A percentile compares a stretch with the other conserved stretches of the same genome.
These are phyloP conservation scores for Didymella arachidicola DNA, from an alignment of 2,329 filamentous ascomycete species.

Conservation along the genomic window DNA sequence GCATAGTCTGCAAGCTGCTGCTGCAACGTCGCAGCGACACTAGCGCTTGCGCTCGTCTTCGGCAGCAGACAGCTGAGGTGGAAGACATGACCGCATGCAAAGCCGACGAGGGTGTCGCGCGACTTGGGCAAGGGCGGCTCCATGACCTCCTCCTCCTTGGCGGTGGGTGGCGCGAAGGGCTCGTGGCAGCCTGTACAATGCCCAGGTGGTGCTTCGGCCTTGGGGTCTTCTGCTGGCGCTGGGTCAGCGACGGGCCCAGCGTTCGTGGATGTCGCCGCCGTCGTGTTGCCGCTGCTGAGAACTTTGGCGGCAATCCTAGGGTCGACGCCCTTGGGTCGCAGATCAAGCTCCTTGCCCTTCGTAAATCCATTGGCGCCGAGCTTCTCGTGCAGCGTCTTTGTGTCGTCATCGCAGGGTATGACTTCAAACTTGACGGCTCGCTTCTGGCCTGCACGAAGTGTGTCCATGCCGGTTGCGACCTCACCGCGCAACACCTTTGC, in stretches of 20 bases:
- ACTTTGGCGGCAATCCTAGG: constrained; percentile 34
- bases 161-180: constrained; percentile 43
- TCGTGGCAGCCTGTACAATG: constrained; percentile 47
- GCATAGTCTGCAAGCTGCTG: constrained; percentile 48
- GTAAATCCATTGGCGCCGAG: constrained; percentile 4
- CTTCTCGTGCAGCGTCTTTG: constrained; percentile 22
- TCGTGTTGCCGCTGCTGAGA: constrained; percentile 33
- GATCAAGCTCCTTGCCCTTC: constrained; percentile 35
- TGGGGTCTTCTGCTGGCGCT: constrained; percentile 25
- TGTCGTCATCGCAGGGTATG: constrained; percentile 52
- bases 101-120: constrained; percentile 75
- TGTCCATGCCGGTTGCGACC: constrained; percentile 83
- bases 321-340: constrained; percentile 42
- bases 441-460: constrained; percentile 78
- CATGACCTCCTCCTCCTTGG: constrained; percentile 39
- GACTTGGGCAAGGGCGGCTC: constrained; percentile 38
- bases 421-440: constrained; percentile 91
- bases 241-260: constrained; percentile 36
- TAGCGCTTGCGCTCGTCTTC: constrained; percentile 52
- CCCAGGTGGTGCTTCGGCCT: constrained; percentile 42
- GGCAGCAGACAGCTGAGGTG: constrained; percentile 75
- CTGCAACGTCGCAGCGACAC: constrained; percentile 56
- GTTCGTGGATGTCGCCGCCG: constrained; percentile 31
- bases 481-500: constrained; percentile 87
- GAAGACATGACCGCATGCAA: constrained; percentile 83